phyloP scores from a whole-genome alignment of 805 yeast species.

The Pichia insulana region DNA sequence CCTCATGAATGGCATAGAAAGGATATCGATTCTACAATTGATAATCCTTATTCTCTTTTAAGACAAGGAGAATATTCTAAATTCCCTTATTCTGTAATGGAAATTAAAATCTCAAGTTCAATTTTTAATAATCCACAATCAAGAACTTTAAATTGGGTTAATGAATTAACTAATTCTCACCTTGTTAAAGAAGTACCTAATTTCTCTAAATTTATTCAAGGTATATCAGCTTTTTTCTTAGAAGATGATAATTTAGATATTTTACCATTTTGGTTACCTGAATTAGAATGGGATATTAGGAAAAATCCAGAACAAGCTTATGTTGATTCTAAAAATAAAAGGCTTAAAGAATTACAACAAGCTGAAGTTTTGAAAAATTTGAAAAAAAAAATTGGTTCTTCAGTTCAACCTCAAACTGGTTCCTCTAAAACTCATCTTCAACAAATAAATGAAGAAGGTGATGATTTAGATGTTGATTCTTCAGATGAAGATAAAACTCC shows the following conservation, averaged over 20 bases:
- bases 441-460: constrained; percentile 26
- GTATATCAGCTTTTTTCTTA: constrained; percentile 76
- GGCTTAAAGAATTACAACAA: constrained; percentile 38
- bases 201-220: constrained; percentile 88
- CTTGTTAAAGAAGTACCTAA: constrained; percentile 90
- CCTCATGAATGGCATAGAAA: constrained; percentile 86
- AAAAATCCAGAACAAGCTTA: constrained; percentile 73
- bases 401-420: constrained; percentile 26
- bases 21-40: constrained; percentile 74
- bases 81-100: constrained; percentile 85
- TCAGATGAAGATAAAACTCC: constrained; percentile 50
- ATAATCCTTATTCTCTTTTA: constrained; percentile 60
- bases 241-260: constrained; percentile 88
- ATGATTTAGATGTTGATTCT: constrained; percentile 36
- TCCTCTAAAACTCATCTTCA: constrained; percentile 24
- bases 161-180: constrained; percentile 74
- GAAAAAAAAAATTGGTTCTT: constrained; percentile 37
- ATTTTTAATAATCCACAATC: constrained; percentile 42
- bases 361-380: constrained; percentile 27
- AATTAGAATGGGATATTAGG: constrained; percentile 70
- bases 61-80: constrained; percentile 79
- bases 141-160: constrained; percentile 59
- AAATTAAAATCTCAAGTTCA: constrained; percentile 50
- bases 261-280: constrained; percentile 92
- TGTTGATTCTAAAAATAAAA: constrained; percentile 52